These are phyloP conservation scores for Serendipita sp. DNA, from an alignment of 768 basidiomycete genomes.

Conservation along the genomic window DNA sequence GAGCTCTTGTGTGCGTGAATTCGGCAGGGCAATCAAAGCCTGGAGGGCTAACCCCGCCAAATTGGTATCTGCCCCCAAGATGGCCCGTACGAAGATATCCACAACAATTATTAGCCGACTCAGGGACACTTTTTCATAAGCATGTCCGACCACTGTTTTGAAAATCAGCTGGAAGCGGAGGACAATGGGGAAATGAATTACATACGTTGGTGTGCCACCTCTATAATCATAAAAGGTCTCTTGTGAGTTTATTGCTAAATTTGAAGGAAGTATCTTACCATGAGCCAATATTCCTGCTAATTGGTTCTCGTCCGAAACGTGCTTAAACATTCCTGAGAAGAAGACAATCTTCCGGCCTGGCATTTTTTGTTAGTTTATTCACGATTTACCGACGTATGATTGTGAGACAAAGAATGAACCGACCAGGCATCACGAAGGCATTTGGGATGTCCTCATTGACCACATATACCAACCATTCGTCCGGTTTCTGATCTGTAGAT, in stretches of 20 bases:
- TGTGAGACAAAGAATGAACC: slow-evolving; percentile 2
- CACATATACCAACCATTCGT: slow-evolving; percentile 55
- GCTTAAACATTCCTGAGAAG: slow-evolving; percentile 74
- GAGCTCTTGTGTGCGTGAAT: slow-evolving; percentile 62
- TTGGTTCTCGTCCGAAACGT: slow-evolving; percentile 62
- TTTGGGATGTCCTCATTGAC: slow-evolving; percentile 63
- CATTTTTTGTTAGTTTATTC: background rate
- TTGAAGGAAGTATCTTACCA: slow-evolving; percentile 28
- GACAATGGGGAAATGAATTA: slow-evolving; percentile 15
- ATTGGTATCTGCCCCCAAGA: slow-evolving; percentile 24
- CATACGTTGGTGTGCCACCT: slow-evolving; percentile 63
- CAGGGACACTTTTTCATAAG: slow-evolving; percentile 31
- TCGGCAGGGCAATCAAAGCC: slow-evolving; percentile 35
- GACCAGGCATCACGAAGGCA: slow-evolving; percentile 61
- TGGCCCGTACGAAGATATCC: slow-evolving; percentile 26
- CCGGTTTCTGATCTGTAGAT: slow-evolving; percentile 1
- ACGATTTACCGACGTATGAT: background rate
- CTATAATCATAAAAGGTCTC: slow-evolving; percentile 22
- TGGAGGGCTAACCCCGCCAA: slow-evolving; percentile 17
- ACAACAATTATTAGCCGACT: slow-evolving; percentile 26
- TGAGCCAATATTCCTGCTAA: slow-evolving; percentile 75
- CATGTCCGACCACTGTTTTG: slow-evolving; percentile 38
- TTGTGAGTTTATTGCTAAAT: background rate
- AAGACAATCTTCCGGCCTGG: slow-evolving; percentile 59
- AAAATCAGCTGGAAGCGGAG: slow-evolving; percentile 10